Percentiles rank a stretch among this genome's conserved stretches.
Conservation (phyloP, 2,329 filamentous ascomycete genomes). For the Colletotrichum sp. region DNA sequence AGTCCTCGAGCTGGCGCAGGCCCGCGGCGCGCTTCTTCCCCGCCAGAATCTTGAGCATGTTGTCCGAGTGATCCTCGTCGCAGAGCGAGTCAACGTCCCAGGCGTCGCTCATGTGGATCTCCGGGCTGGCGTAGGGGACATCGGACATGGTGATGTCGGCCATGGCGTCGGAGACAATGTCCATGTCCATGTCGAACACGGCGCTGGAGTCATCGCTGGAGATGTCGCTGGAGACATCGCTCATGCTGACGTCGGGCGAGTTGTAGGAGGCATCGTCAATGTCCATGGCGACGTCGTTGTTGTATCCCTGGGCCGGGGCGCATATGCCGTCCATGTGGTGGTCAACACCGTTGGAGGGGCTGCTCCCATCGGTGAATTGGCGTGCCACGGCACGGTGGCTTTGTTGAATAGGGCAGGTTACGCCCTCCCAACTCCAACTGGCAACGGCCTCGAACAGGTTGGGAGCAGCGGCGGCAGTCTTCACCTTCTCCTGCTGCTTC, state of each 20-base stretch:
- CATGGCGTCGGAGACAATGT: neutral
- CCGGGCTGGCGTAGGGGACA: neutral
- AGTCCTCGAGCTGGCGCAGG: neutral
- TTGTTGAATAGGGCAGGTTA: neutral
- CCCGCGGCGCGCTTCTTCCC: neutral
- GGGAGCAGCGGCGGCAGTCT: neutral
- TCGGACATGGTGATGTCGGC: neutral
- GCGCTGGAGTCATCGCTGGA: neutral
- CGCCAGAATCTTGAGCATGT: neutral
- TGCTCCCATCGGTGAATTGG: neutral
- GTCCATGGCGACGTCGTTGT: neutral
- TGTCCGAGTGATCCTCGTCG: neutral
- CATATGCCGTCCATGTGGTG: neutral
- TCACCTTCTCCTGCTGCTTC: neutral
- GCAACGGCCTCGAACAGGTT: fast-evolving
- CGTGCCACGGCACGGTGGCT: neutral
- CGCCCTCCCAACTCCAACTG: neutral
- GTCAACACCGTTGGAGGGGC: neutral
- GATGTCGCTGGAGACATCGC: neutral
- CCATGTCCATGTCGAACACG: neutral
- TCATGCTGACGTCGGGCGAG: neutral
- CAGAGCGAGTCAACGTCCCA: neutral
- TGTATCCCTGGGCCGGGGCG: neutral
- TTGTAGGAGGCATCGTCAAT: neutral
- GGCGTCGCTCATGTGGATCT: neutral